Evolutionary conservation across 148 eudicot genomes (phyloP), one percentile per base, ranked within the genome.

Genomic region (Camellia granthamiana): DNA sequence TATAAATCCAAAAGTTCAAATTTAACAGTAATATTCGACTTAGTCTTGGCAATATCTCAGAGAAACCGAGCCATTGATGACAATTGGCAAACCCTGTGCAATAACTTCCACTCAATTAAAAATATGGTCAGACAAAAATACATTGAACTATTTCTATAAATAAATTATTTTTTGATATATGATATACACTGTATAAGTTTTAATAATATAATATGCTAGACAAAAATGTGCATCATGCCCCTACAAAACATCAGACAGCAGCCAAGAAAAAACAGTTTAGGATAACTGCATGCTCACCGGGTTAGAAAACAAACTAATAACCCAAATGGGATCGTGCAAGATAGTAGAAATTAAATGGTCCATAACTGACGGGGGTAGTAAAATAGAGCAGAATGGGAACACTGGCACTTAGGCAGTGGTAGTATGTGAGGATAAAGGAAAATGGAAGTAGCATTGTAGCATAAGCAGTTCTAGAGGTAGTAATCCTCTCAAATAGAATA

Each of bases 1-100:
- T 85, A 81, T 46, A 89, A 82, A 84, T 79, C 84, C 74, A 77
- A 88, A 84, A 76, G 73, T 72, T 80, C 60, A 51, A 82, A 82
- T 81, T 79, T 52, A 83, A 84, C 76, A 74, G 72, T 59, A 81
- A 67, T 66, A 43, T 61, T 79, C 70, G 78, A 78, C 77, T 73
- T 63, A 47, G 47, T 73, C 73, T 79, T 56, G 69, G 76, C 83
- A 38, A 49, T 62, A 83, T 51, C 83, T 83, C 83, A 85, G 64
- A 85, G 75, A 76, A 61, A 84, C 68, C 49, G 55, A 18, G 80
- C 88, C 90, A 85, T 85, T 44, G 67, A 49, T 41, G 69, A 65
- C 15, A 73, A 82, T 7, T 21, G 38, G 79, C 21, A 62, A 70
- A 74, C 46, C 74, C 65, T 52, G 56, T 55, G 51, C 42, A 72